Base-by-base conservation (phyloP, 1,139 yeast species). In the Geotrichum fermentans region DNA sequence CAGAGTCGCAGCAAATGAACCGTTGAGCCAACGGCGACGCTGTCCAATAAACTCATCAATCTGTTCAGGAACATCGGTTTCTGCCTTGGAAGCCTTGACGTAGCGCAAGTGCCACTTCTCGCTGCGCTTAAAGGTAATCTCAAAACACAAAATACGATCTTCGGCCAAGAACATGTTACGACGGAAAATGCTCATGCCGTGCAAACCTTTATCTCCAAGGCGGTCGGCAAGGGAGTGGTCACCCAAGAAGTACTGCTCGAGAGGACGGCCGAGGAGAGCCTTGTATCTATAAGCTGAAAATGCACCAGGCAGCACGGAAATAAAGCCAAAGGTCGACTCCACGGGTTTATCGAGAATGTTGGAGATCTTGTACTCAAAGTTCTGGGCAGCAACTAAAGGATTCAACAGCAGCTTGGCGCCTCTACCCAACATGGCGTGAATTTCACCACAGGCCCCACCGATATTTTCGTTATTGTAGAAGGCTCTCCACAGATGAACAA, bases 81-180 rank as follows among this genome's bases (percentile, higher is more conserved):
- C 95, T 21, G 96, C 97, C 51, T 84, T 83, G 0, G 97, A 94
- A 68, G 81, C 83, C 66, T 88, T 85, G 59, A 90, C 95, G 62
- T 88, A 90, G 56, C 82, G 83, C 60, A 90, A 72, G 37, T 88
- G 86, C 97, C 97, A 90, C 53, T 81, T 82, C 53, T 83, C 83
- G 50, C 78, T 74, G 53, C 74, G 76, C 62, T 89, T 89, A 14
- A 95, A 88, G 8, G 88, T 88, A 48, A 90, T 77, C 64, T 89
- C 97, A 80, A 95, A 88, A 68, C 97, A 90, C 53, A 90, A 70
- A 55, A 90, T 88, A 71, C 97, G 82, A 71, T 90, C 97, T 69
- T 90, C 97, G 1, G 97, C 97, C 55, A 89, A 71, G 62, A 89
- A 89, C 97, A 89, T 89, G 61, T 89, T 89, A 10, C 95, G 90